Evolutionary conservation across 2,329 filamentous ascomycete species (phyloP), one percentile per base, ranked within the genome.

Genomic region (Rhynchosporium graminicola): DNA sequence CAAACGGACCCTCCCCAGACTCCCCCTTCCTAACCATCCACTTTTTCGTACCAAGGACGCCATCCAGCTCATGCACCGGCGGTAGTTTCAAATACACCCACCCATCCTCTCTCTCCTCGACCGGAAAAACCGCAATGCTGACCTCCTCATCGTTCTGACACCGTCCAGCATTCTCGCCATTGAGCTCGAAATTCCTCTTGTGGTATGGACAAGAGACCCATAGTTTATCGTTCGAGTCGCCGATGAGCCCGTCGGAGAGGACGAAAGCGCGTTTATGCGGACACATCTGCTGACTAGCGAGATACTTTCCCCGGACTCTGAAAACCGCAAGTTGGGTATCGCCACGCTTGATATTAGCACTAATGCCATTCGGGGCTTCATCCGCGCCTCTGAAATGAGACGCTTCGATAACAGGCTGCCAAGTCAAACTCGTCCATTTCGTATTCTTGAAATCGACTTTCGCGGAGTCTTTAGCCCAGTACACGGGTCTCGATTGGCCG

Each of bases 221-320:
- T n/a, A 92, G 87, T 63, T 87, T 87, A 65, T 84, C 79, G 63
- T 75, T 69, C 52, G 77, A 74, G 64, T 77, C 71, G 46, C 93
- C 92, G 52, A 97, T 83, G 8, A 97, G 79, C 1, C 92, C 91
- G 73, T 97, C 93, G 0, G 89, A 89, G 31, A 97, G 84, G n/a
- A 93, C 88, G 72, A 97, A 97, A 0, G 92, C 88, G 10, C 92
- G 88, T 77, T 94, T 95, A 78, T 96, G 92, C 9, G 92, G 92
- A 74, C 92, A 97, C 92, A 97, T 97, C 74, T 97, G 91, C 78
- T 97, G 92, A 13, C 89, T 90, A 63, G 90, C 90, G 75, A 94
- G 94, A 80, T 88, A 96, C 59, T 83, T 84, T 26, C 91, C 92
- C 59, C 85, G 84, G 65, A 96, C 83, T 70, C 92, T 90, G 85